Conservation (phyloP, 331 rosid genomes). For the Rhamnella rubrinervis region DNA sequence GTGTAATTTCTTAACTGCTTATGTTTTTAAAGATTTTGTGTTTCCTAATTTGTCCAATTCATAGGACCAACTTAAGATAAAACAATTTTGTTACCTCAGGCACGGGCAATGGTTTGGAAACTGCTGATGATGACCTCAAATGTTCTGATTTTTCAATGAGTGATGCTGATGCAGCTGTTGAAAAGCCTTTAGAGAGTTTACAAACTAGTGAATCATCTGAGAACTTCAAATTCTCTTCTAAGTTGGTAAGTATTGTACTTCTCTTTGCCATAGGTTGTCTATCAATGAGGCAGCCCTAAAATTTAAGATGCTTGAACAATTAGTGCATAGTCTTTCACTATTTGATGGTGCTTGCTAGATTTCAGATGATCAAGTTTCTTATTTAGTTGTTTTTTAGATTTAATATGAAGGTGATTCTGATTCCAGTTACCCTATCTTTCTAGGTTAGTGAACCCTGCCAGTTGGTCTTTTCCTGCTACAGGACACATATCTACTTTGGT, state of each 20-base stretch:
- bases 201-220: slow-evolving; percentile 38
- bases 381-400: slow-evolving; percentile 18
- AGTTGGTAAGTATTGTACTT: slow-evolving; percentile 37
- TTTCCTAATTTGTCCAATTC: not conserved
- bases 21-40: not conserved
- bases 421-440: slow-evolving; percentile 13
- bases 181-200: slow-evolving; percentile 32
- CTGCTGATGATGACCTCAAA: slow-evolving; percentile 26
- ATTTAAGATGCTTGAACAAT: no score
- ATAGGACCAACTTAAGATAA: not conserved
- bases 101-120: slow-evolving; percentile 16
- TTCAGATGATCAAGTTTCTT: not conserved
- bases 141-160: slow-evolving; percentile 30
- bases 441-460: slow-evolving; percentile 68
- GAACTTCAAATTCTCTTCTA: slow-evolving; percentile 28
- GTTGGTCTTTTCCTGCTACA: slow-evolving; percentile 47
- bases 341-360: not conserved
- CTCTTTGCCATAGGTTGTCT: not conserved
- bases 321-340: not conserved
- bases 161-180: slow-evolving; percentile 33
- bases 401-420: slow-evolving; percentile 21
- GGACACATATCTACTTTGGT: slow-evolving; percentile 65
- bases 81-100: slow-evolving; percentile 25
- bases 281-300: not conserved
- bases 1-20: not conserved